A percentile compares a stretch with the other conserved stretches of the same genome.
Evolutionary conservation across 2,329 filamentous ascomycete genomes (phyloP).

Genomic region (Cordyceps farinosa): DNA sequence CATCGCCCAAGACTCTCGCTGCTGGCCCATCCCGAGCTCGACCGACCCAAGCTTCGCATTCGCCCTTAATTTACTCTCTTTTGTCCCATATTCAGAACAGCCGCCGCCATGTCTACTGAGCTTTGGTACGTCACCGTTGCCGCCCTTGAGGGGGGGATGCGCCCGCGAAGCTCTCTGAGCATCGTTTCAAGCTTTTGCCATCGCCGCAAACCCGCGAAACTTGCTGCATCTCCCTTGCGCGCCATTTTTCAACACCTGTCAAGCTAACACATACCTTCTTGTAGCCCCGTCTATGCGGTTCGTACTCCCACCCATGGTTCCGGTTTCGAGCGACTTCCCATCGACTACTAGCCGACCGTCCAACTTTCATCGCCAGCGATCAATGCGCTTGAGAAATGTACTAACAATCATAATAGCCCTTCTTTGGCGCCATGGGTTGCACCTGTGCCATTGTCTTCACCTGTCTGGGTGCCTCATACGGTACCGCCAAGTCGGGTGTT

Average conservation of each 20-base stretch:
- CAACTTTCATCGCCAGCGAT: background rate
- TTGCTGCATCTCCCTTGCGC: background rate
- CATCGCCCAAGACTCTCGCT: conserved; percentile 16
- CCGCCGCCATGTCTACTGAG: conserved; percentile 69
- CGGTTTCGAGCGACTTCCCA: conserved; percentile 15
- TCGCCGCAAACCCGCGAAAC: background rate
- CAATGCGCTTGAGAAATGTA: background rate
- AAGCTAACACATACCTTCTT: conserved; percentile 42
- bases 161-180: conserved; percentile 19
- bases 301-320: conserved; percentile 48
- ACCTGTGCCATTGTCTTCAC: conserved; percentile 96
- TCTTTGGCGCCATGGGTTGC: conserved; percentile 98
- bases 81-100: conserved; percentile 27
- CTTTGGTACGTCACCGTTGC: conserved; percentile 65
- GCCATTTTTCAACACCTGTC: conserved; percentile 13
- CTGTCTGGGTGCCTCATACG: conserved; percentile 94
- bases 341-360: background rate
- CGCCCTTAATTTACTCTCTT: conserved; percentile 18
- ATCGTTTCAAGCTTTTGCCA: conserved; percentile 21
- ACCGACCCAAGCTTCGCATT: conserved; percentile 16
- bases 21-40: conserved; percentile 15
- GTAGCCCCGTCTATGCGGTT: conserved; percentile 97
- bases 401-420: conserved; percentile 56
- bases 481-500: conserved; percentile 98
- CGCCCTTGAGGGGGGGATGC: conserved; percentile 16